Conservation (phyloP, 192 early-diverging fungal genomes). For the Coemansia sp. region DNA sequence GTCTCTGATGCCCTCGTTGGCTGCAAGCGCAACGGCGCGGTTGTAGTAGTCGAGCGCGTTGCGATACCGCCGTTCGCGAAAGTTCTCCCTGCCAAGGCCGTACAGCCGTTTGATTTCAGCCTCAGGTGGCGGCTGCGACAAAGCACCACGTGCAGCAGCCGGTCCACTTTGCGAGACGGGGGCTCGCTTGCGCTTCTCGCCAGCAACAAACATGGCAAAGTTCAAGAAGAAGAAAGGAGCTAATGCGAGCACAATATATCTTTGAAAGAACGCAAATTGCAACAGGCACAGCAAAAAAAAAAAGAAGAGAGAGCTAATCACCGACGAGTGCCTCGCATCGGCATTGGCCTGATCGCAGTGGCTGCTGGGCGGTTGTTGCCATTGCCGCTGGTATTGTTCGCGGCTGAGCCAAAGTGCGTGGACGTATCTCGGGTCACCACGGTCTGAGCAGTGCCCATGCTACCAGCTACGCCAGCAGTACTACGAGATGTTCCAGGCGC, state of each 20-base stretch:
- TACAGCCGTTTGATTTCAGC: conserved; percentile 11
- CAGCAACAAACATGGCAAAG: conserved; percentile 21
- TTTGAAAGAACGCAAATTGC: background rate
- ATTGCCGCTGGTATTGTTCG: background rate
- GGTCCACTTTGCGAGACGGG: background rate
- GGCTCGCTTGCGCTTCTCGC: conserved; percentile 20
- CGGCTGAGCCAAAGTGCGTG: conserved; percentile 35
- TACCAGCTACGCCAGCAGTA: background rate
- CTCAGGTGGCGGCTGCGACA: background rate
- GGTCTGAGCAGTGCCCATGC: background rate
- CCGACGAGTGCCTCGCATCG: conserved; percentile 11
- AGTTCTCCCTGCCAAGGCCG: conserved; percentile 26
- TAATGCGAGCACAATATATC: conserved; percentile 5
- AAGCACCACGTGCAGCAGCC: background rate
- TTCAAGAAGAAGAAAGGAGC: background rate
- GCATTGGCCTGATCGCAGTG: conserved; percentile 35
- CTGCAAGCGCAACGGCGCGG: conserved; percentile 31
- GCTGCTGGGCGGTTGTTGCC: background rate
- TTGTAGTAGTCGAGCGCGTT: conserved; percentile 36
- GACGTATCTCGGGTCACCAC: conserved; percentile 38
- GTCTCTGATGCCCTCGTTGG: conserved; percentile 16
- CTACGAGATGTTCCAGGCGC: background rate
- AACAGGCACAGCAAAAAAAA: conserved; percentile 5
- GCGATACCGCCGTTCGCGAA: conserved; percentile 26
- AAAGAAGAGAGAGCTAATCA: background rate